Evolutionary conservation across 2,329 filamentous ascomycete species (phyloP), one percentile per base, ranked within the genome.

Genomic region (Fusarium longipes): DNA sequence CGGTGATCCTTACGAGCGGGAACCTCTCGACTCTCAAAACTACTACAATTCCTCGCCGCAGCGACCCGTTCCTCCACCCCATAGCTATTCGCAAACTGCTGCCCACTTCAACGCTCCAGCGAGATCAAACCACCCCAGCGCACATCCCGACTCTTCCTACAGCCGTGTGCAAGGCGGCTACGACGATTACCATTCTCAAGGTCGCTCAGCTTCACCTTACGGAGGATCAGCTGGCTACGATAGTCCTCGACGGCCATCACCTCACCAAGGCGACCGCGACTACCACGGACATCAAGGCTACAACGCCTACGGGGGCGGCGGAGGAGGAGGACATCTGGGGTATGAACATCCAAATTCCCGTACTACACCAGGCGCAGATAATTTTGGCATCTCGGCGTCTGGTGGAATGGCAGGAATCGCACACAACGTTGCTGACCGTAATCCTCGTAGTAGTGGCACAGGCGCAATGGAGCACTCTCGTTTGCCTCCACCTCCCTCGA

Each of bases 401-500:
- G 90, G 89, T 70, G 90, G 89, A 56, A 88, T 93, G 77, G 83
- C 89, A 29, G 89, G 89, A 54, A 87, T 92, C 61, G 89, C 90
- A 36, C 83, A 89, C 71, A 86, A 82, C 55, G 86, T 91, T 47
- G 89, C 90, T 48, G 88, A 90, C 70, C 83, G 83, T 50, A 87
- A 89, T 77, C 83, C 87, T 63, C 82, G 88, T 63, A 85, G 90
- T 69, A 90, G 88, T 77, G 90, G 89, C 24, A 70, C 89, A 61
- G 86, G 90, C 55, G 88, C 89, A 44, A 82, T 88, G 76, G 82
- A 84, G 73, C 80, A 69, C 42, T 59, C 66, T 20, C 75, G 77
- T 30, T 75, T 80, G 27, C 76, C 77, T 43, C 78, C 78, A 12
- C 78, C 78, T 17, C 78, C 78, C 10, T 80, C 78, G 7, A 73